phyloP scores from a whole-genome alignment of 2,329 filamentous ascomycete species.

The Penicillium sp. region DNA sequence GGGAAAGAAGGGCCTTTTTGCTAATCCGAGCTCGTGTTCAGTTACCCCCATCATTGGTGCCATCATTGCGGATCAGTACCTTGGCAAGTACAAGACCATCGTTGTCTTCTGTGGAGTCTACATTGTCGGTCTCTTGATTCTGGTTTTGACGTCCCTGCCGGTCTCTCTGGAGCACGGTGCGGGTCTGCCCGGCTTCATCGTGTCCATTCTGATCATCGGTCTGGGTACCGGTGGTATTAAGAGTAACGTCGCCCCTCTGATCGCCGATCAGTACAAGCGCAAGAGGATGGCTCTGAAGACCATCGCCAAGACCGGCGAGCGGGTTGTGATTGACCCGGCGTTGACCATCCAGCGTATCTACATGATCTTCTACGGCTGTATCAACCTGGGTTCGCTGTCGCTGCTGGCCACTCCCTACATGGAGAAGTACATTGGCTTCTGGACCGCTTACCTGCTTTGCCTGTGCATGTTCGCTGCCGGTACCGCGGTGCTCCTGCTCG shows the following conservation, averaged over 20 bases:
- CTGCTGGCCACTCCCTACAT: slow-evolving; percentile 62
- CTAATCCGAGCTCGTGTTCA: slow-evolving; percentile 10
- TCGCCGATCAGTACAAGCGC: slow-evolving; percentile 60
- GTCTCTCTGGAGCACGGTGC: slow-evolving; percentile 45
- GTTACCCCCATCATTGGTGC: slow-evolving; percentile 55
- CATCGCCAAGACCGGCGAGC: slow-evolving; percentile 40
- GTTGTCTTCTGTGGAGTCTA: slow-evolving; percentile 53
- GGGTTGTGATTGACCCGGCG: slow-evolving; percentile 60
- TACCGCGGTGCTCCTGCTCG: slow-evolving; percentile 48
- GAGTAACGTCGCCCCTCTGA: slow-evolving; percentile 55
- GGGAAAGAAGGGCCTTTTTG: not conserved
- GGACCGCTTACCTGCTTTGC: slow-evolving; percentile 58
- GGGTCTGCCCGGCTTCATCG: slow-evolving; percentile 51
- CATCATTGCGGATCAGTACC: slow-evolving; percentile 54
- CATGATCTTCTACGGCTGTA: slow-evolving; percentile 69
- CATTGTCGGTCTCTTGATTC: slow-evolving; percentile 51
- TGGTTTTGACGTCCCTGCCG: slow-evolving; percentile 52
- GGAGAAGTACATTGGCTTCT: slow-evolving; percentile 62
- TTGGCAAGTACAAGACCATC: slow-evolving; percentile 58
- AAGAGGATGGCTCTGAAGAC: slow-evolving; percentile 48
- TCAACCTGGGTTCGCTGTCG: slow-evolving; percentile 67
- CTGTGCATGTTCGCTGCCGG: slow-evolving; percentile 60
- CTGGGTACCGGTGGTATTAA: slow-evolving; percentile 65
- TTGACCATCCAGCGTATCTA: slow-evolving; percentile 64
- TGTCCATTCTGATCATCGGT: slow-evolving; percentile 57